phyloP scores from a whole-genome alignment of 345 rosid species.

The Odontarrhena argentea region DNA sequence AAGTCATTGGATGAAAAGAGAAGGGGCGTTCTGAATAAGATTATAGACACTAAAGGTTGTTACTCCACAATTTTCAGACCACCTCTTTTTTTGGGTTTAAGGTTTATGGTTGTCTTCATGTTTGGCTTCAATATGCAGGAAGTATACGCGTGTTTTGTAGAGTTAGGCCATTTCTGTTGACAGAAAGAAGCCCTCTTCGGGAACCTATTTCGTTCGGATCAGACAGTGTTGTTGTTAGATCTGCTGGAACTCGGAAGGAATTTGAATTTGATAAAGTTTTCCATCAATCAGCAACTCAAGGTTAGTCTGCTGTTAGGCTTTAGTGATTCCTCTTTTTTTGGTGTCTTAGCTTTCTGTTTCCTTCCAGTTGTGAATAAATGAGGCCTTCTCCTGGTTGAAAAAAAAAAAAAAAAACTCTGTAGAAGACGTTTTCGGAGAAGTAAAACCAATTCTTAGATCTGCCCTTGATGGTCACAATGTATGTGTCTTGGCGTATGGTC shows the following conservation, averaged over 20 bases:
- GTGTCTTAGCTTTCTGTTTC: slow-evolving; percentile 36
- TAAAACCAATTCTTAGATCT: slow-evolving; percentile 78
- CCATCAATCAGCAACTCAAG: slow-evolving; percentile 67
- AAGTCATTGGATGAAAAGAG: slow-evolving; percentile 66
- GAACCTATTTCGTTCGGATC: slow-evolving; percentile 52
- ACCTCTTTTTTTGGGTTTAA: slow-evolving; percentile 12
- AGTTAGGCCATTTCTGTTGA: slow-evolving; percentile 57
- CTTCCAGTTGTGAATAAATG: slow-evolving; percentile 45
- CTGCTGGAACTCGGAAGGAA: slow-evolving; percentile 65
- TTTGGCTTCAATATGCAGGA: slow-evolving; percentile 55
- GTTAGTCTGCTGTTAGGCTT: slow-evolving; percentile 49
- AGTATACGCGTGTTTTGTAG: slow-evolving; percentile 85
- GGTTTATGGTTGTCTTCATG: slow-evolving; percentile 18
- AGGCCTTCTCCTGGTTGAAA: slow-evolving; percentile 45
- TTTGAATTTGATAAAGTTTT: slow-evolving; percentile 81
- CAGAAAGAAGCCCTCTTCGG: slow-evolving; percentile 50
- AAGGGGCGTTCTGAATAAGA: slow-evolving; percentile 63
- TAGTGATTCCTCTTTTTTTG: slow-evolving; percentile 21
- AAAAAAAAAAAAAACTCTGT: slow-evolving; percentile 45
- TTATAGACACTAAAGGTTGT: slow-evolving; percentile 78
- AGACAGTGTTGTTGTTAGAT: slow-evolving; percentile 55
- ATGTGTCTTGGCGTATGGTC: slow-evolving; percentile 89
- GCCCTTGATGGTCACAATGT: slow-evolving; percentile 93
- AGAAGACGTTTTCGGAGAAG: slow-evolving; percentile 82
- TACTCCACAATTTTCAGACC: slow-evolving; percentile 2